Evolutionary conservation across 1,284 basidiomycete species (phyloP).

Genomic region (Sparassis latifolia): DNA sequence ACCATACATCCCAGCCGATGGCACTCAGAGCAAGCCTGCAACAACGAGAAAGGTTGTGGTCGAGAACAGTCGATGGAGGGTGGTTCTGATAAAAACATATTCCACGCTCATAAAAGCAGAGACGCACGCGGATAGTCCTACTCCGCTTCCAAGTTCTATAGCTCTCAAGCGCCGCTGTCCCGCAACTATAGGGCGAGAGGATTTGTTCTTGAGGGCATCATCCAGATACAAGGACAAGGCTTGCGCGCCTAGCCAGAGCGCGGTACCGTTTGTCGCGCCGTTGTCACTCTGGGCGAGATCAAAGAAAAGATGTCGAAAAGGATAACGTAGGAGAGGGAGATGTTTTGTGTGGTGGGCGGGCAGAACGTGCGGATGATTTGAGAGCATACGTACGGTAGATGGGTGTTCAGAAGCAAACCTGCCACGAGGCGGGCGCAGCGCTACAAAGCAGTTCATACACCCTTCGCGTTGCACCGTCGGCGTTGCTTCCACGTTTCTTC

Average conservation of each 20-base stretch:
- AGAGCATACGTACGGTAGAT: conserved; percentile 8
- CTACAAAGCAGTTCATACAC: conserved; percentile 3
- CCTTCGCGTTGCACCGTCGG: conserved; percentile 11
- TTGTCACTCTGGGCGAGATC: conserved; percentile 50
- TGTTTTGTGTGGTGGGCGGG: conserved; percentile 72
- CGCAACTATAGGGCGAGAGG: conserved; percentile 11
- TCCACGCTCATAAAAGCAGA: conserved; percentile 7
- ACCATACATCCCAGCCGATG: conserved; percentile 70
- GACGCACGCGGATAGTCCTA: conserved; percentile 72
- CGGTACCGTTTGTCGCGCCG: conserved; percentile 72
- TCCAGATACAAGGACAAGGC: conserved; percentile 63
- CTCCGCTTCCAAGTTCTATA: conserved; percentile 80
- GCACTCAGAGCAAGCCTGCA: conserved; percentile 60
- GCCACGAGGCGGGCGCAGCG: conserved; percentile 15
- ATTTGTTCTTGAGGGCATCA: conserved; percentile 21
- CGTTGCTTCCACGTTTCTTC: conserved; percentile 20
- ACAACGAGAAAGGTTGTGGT: conserved; percentile 3
- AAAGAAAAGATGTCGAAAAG: conserved; percentile 38
- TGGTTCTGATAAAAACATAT: conserved; percentile 8
- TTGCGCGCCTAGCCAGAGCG: conserved; percentile 83
- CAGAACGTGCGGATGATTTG: conserved; percentile 11
- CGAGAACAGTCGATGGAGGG: conserved; percentile 5
- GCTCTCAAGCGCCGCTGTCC: conserved; percentile 34
- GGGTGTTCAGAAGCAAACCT: conserved; percentile 3
- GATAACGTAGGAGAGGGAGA: conserved; percentile 41